Conservation (phyloP, 495 filamentous ascomycete genomes). For the Rhizodiscina lignyota region DNA sequence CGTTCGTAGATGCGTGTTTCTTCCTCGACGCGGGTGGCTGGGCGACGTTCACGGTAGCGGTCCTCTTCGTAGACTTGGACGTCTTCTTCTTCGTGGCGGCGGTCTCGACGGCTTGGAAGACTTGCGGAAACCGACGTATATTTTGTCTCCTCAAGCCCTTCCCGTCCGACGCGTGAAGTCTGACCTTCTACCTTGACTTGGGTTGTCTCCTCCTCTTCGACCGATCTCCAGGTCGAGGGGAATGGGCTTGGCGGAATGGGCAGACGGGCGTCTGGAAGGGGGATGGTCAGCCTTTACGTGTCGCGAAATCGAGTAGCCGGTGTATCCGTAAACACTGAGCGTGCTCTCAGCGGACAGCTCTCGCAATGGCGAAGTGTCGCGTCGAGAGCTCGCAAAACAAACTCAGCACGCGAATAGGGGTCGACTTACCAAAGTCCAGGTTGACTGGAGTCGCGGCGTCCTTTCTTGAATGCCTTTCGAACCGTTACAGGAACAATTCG, state of each 20-base stretch:
- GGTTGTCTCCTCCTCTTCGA: conserved; percentile 57
- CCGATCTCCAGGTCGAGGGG: conserved; percentile 90
- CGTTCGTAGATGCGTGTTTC: conserved; percentile 17
- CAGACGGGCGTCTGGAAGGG: conserved; percentile 95
- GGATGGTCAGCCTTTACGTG: too few relatives aligned
- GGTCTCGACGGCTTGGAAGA: conserved; percentile 39
- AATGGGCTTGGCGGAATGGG: conserved; percentile 99
- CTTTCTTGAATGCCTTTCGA: conserved; percentile 93
- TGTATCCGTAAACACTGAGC: too few relatives aligned
- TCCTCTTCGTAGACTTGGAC: conserved; percentile 23
- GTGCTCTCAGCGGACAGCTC: too few relatives aligned
- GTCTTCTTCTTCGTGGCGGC: conserved; percentile 60
- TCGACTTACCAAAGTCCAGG: conserved; percentile 99
- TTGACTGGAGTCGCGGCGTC: conserved; percentile 75
- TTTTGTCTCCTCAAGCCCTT: conserved; percentile 64
- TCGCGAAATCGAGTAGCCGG: too few relatives aligned
- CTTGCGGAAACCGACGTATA: conserved; percentile 47
- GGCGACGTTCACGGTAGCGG: conserved; percentile 10
- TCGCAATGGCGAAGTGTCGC: too few relatives aligned
- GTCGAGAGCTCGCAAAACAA: too few relatives aligned
- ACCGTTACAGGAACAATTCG: conserved; percentile 53
- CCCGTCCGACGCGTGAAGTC: conserved; percentile 78
- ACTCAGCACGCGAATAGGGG: too few relatives aligned
- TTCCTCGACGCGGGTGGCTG: conserved; percentile 11
- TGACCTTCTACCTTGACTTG: conserved; percentile 77